phyloP scores from a whole-genome alignment of 2,329 filamentous ascomycete genomes.

The Sporothrix brasiliensis region DNA sequence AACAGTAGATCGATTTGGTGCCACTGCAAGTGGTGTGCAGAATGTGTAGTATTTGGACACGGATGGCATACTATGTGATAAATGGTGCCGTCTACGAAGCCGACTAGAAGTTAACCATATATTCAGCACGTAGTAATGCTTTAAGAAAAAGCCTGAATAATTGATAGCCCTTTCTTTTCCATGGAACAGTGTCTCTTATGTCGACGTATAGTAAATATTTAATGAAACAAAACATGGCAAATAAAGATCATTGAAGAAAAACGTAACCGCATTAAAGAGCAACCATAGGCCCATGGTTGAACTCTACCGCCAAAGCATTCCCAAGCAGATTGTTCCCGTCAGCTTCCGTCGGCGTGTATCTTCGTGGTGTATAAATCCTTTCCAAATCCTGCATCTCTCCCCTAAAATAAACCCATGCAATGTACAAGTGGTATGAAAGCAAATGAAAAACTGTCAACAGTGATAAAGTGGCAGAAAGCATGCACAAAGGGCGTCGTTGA shows the following conservation, averaged over 20 bases:
- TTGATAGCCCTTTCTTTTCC: too few relatives aligned
- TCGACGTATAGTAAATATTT: too few relatives aligned
- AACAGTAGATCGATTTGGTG: neutral
- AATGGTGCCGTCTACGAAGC: too few relatives aligned
- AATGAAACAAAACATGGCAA: neutral
- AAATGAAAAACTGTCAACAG: neutral
- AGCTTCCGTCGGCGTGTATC: slow-evolving; percentile 13
- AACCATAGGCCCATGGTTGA: slow-evolving; percentile 17
- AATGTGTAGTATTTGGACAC: too few relatives aligned
- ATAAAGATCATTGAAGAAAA: slow-evolving; percentile 4
- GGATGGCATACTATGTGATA: too few relatives aligned
- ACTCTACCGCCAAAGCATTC: slow-evolving; percentile 1
- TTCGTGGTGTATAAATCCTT: slow-evolving; percentile 8
- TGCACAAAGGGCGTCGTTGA: slow-evolving; percentile 11
- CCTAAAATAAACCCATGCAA: slow-evolving; percentile 8
- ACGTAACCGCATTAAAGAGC: slow-evolving; percentile 4
- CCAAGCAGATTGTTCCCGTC: slow-evolving; percentile 14
- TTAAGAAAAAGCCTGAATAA: too few relatives aligned
- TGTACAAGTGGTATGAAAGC: slow-evolving; percentile 9
- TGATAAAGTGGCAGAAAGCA: neutral
- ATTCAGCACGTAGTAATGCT: too few relatives aligned
- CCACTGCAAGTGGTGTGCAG: neutral
- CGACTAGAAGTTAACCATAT: too few relatives aligned
- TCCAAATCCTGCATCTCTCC: slow-evolving; percentile 7
- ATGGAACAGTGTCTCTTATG: too few relatives aligned